Evolutionary conservation across 2,329 filamentous ascomycete species (phyloP).

Genomic region (Ilyonectria destructans): DNA sequence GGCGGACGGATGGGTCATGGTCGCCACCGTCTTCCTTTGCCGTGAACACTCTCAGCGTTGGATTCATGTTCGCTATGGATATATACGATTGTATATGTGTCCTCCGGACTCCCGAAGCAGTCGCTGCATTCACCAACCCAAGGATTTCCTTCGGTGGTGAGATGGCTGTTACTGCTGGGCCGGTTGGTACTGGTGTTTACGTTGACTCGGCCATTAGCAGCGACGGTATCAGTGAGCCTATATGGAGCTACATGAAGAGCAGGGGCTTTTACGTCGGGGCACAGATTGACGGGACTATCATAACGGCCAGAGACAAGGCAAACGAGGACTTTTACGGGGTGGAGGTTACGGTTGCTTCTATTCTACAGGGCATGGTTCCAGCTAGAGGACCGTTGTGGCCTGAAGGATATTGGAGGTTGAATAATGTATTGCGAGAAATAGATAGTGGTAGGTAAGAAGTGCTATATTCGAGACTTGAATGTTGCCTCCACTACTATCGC

Average conservation of each 20-base stretch:
- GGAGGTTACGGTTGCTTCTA: constrained; percentile 19
- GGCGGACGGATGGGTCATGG: constrained; percentile 72
- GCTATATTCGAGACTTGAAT: too few relatives aligned
- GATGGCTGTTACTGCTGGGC: constrained; percentile 74
- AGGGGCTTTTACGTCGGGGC: constrained; percentile 78
- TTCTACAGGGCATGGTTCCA: constrained; percentile 22
- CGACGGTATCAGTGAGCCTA: constrained; percentile 69
- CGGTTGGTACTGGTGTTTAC: constrained; percentile 61
- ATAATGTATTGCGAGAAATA: too few relatives aligned
- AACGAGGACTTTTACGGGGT: constrained; percentile 80
- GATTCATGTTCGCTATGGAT: constrained; percentile 80
- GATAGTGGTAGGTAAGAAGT: too few relatives aligned
- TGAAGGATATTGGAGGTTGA: too few relatives aligned
- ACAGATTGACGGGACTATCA: constrained; percentile 81
- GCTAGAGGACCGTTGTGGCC: too few relatives aligned
- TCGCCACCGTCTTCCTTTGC: constrained; percentile 81
- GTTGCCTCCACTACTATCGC: too few relatives aligned
- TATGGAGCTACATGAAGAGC: constrained; percentile 67
- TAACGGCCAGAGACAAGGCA: constrained; percentile 80
- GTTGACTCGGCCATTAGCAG: constrained; percentile 74
- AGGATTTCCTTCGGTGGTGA: constrained; percentile 79
- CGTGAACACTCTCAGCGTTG: constrained; percentile 79
- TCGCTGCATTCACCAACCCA: constrained; percentile 78
- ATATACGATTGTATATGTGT: constrained; percentile 85
- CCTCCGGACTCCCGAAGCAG: constrained; percentile 77